phyloP scores from a whole-genome alignment of 805 yeast genomes.

The Candida nanaspora region DNA sequence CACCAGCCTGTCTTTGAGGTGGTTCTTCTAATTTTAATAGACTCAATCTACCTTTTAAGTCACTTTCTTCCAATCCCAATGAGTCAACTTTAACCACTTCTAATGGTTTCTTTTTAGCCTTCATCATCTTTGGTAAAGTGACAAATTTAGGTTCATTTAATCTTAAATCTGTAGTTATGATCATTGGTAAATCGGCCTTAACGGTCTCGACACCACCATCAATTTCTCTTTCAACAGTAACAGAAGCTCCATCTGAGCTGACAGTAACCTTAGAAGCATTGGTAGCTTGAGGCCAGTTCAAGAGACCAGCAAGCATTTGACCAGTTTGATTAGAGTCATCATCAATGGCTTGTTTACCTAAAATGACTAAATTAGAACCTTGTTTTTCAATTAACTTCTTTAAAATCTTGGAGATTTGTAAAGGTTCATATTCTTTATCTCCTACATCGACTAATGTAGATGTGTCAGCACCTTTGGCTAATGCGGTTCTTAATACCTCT shows the following conservation, averaged over 20 bases:
- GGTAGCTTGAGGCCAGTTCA: slow-evolving; percentile 96
- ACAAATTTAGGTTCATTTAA: slow-evolving; percentile 94
- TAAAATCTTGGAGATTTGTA: slow-evolving; percentile 82
- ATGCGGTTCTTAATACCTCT: slow-evolving; percentile 79
- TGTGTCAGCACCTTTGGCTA: slow-evolving; percentile 92
- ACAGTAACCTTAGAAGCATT: slow-evolving; percentile 82
- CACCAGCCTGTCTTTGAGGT: slow-evolving; percentile 71
- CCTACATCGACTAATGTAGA: slow-evolving; percentile 79
- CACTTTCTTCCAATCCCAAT: slow-evolving; percentile 43
- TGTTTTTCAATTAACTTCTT: slow-evolving; percentile 64
- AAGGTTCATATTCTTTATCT: slow-evolving; percentile 67
- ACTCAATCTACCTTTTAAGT: slow-evolving; percentile 56
- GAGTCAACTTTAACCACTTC: slow-evolving; percentile 56
- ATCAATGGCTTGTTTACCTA: slow-evolving; percentile 97
- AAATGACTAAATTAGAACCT: slow-evolving; percentile 67
- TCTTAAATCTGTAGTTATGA: slow-evolving; percentile 89
- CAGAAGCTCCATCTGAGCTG: slow-evolving; percentile 44
- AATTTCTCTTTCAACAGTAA: slow-evolving; percentile 82
- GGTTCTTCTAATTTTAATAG: slow-evolving; percentile 79
- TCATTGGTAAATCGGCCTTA: slow-evolving; percentile 69
- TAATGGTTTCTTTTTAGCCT: slow-evolving; percentile 94
- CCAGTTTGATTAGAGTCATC: slow-evolving; percentile 95
- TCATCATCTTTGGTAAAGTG: slow-evolving; percentile 94
- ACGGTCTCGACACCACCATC: slow-evolving; percentile 93
- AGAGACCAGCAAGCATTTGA: slow-evolving; percentile 88